Base-by-base conservation (phyloP, 2,329 filamentous ascomycete genomes). In the Sphaerulina vaccinii region DNA sequence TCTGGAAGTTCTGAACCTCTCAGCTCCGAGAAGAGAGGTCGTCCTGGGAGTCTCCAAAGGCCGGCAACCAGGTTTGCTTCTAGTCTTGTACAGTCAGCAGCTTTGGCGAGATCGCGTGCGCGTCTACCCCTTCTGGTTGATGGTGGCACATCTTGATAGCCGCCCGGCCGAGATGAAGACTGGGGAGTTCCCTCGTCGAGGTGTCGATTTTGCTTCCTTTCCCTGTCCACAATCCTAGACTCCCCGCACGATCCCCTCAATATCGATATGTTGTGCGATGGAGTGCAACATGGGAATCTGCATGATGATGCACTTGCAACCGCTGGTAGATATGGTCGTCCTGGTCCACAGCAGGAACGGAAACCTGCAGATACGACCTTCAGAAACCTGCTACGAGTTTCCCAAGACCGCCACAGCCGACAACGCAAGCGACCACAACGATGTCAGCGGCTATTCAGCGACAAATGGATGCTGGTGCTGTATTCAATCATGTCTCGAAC, bases 401-500 rank as follows among this genome's bases (percentile, higher is more conserved):
- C 45, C 16, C 45, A 15, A 27, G 11, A n/a, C 45, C 19, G 45
- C 22, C 45, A 10, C 23, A 29, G 23, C 24, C 36, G 45, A 15
- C 36, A 23, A n/a, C 38, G 24, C 6, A 27, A 50, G 32, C 32
- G 23, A 45, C 21, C 37, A 29, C 29, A 36, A 44, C n/a, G 29
- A 54, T 58, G 42, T 39, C 56, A 39, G 50, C 62, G 22, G 62
- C 58, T 21, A 64, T 68, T 36, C 62, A 66, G 55, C 38, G 52
- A 22, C 66, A 69, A 49, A 55, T 68, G 40, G 62, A 62, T 55
- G 47, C 59, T 5, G 66, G 65, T 18, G 64, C 66, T 19, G 61
- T 70, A n/a, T 63, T 64, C 19, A 60, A 58, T 45, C 59, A 66
- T 49, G 59, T 69, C 48, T 63, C 61, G 51, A 66, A 66, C 45